phyloP scores from a whole-genome alignment of 2,329 filamentous ascomycete species.

The Ceratocystis diversiconidia region DNA sequence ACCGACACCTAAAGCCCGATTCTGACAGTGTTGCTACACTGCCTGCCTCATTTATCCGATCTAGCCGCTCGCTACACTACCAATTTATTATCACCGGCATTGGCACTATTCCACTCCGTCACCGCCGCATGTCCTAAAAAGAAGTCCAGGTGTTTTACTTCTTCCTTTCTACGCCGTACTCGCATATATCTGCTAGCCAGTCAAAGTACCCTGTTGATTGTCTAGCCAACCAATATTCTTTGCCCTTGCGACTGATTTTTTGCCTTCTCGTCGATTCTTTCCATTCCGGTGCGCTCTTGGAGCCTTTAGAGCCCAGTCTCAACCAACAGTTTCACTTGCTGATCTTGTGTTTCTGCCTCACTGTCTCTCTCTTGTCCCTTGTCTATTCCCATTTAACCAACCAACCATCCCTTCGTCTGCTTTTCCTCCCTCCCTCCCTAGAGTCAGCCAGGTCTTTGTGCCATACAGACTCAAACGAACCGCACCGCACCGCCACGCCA shows the following conservation, averaged over 20 bases:
- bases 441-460: neutral
- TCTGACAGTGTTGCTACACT: neutral
- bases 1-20: neutral
- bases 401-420: neutral
- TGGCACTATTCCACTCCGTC: neutral
- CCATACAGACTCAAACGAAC: neutral
- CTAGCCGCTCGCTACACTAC: neutral
- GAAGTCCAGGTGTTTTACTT: neutral
- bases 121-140: neutral
- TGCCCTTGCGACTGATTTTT: neutral
- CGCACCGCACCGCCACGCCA: neutral
- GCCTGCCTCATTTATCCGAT: neutral
- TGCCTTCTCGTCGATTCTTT: neutral
- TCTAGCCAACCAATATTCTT: neutral
- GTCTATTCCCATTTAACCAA: neutral
- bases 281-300: neutral
- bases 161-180: neutral
- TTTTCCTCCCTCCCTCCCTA: neutral
- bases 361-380: slow-evolving; percentile 6
- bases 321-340: neutral
- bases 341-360: slow-evolving; percentile 6
- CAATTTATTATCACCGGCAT: neutral
- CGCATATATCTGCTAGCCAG: neutral
- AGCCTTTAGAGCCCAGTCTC: neutral
- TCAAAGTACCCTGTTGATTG: neutral